A percentile compares a stretch with the other conserved stretches of the same genome.
phyloP scores from a whole-genome alignment of 176 grass and related monocot genomes.

The Bolboschoenus planiculmis region DNA sequence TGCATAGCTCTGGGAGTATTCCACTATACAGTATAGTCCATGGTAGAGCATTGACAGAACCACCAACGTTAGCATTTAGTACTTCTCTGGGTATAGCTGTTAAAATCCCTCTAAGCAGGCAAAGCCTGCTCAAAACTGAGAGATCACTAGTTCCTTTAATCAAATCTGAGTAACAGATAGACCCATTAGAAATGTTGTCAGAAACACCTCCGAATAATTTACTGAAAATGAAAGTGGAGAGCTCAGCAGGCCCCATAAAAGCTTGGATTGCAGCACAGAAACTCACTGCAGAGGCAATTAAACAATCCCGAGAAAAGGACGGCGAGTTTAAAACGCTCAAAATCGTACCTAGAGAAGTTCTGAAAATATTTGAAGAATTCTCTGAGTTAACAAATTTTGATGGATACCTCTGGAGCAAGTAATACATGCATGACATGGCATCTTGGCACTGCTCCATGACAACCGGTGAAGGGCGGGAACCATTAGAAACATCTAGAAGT shows the following conservation, averaged over 20 bases:
- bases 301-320: conserved; percentile 86
- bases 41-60: conserved; percentile 28
- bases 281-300: conserved; percentile 84
- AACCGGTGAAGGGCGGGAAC: conserved; percentile 65
- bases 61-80: conserved; percentile 41
- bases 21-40: conserved; percentile 93
- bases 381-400: conserved; percentile 48
- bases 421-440: conserved; percentile 97
- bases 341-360: conserved; percentile 51
- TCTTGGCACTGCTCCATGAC: conserved; percentile 99
- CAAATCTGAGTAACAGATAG: conserved; percentile 46
- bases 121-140: conserved; percentile 81
- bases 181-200: background rate
- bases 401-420: conserved; percentile 87
- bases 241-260: conserved; percentile 48
- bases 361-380: conserved; percentile 50
- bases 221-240: conserved; percentile 62
- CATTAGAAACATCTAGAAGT: conserved; percentile 46
- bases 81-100: conserved; percentile 70
- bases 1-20: conserved; percentile 77
- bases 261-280: conserved; percentile 92
- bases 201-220: conserved; percentile 39
- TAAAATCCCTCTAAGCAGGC: conserved; percentile 88
- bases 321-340: conserved; percentile 78
- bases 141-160: conserved; percentile 45